Conservation (phyloP, 306 rosid genomes). For the Cicer bijugum region DNA sequence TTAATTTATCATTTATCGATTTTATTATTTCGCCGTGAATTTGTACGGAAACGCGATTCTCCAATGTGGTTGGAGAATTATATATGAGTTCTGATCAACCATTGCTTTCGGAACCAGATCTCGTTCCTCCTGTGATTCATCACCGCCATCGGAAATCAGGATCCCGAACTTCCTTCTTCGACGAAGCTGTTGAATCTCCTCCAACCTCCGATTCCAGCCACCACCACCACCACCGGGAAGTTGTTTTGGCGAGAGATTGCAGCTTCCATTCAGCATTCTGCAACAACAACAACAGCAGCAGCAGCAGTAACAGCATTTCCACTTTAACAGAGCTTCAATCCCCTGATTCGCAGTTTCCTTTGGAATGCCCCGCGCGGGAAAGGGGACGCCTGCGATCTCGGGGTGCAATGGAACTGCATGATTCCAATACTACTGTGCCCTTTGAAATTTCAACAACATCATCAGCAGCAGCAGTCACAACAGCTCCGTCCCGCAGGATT, state of each 20-base stretch:
- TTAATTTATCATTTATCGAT: not conserved
- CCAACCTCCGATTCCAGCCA: slow-evolving; percentile 1
- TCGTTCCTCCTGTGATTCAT: slow-evolving; percentile 46
- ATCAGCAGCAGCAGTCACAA: slow-evolving; percentile 36
- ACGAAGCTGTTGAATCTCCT: not conserved
- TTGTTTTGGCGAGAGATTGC: slow-evolving; percentile 41
- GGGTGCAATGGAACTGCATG: slow-evolving; percentile 82
- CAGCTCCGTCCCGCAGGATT: slow-evolving; percentile 49
- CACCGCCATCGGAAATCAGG: slow-evolving; percentile 46
- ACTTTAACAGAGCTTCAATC: slow-evolving; percentile 39
- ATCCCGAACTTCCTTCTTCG: slow-evolving; percentile 41
- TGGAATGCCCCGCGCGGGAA: slow-evolving; percentile 67
- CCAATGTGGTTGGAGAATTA: slow-evolving; percentile 52
- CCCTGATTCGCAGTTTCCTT: slow-evolving; percentile 52
- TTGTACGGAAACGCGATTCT: slow-evolving; percentile 29
- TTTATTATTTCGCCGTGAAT: not conserved
- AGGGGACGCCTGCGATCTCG: slow-evolving; percentile 54
- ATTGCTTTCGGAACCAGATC: slow-evolving; percentile 57
- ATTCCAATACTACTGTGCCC: slow-evolving; percentile 43
- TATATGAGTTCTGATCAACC: slow-evolving; percentile 73
- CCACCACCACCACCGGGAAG: slow-evolving; percentile 41
- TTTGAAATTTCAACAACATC: slow-evolving; percentile 59
- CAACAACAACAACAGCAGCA: not conserved
- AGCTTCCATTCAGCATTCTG: slow-evolving; percentile 45
- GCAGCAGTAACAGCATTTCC: not conserved